Percentiles rank a stretch among this genome's conserved stretches.
phyloP scores from a whole-genome alignment of 2,329 filamentous ascomycete species.

The Nectriaceae sp. region DNA sequence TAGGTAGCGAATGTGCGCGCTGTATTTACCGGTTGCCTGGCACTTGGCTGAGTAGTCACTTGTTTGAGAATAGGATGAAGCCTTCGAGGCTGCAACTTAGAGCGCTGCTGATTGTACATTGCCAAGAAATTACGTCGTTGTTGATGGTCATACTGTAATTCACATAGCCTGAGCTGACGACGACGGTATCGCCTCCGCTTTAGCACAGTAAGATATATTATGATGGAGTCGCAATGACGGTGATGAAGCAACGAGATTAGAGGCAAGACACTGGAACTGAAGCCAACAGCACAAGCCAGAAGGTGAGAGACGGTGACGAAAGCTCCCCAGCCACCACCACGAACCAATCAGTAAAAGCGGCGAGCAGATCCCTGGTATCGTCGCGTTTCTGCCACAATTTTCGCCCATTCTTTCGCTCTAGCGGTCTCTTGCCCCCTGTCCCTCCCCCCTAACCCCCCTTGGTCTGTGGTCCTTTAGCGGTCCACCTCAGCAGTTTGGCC shows the following conservation, averaged over 20 bases:
- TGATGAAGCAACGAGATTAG: no score
- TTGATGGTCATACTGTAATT: no score
- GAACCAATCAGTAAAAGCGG: slow-evolving; percentile 40
- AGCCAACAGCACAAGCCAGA: not conserved
- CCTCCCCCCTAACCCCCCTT: slow-evolving; percentile 11
- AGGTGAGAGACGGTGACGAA: no score
- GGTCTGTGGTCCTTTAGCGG: not conserved
- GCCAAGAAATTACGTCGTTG: no score
- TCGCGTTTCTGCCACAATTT: slow-evolving; percentile 18
- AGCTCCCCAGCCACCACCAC: slow-evolving; percentile 32
- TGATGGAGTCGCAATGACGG: no score
- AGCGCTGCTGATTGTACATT: no score
- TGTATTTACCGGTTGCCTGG: no score
- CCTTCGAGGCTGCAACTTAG: no score
- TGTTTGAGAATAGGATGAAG: no score
- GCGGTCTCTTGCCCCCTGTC: slow-evolving; percentile 27
- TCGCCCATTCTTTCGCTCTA: slow-evolving; percentile 29
- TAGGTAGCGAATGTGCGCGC: no score
- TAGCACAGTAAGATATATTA: no score
- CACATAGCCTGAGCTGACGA: not conserved
- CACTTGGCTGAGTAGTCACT: no score
- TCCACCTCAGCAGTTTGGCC: slow-evolving; percentile 32
- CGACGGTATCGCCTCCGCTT: not conserved
- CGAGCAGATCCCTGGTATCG: slow-evolving; percentile 27
- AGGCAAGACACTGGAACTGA: not conserved